Evolutionary conservation across 768 basidiomycete genomes (phyloP).

Genomic region (Hericium coralloides): DNA sequence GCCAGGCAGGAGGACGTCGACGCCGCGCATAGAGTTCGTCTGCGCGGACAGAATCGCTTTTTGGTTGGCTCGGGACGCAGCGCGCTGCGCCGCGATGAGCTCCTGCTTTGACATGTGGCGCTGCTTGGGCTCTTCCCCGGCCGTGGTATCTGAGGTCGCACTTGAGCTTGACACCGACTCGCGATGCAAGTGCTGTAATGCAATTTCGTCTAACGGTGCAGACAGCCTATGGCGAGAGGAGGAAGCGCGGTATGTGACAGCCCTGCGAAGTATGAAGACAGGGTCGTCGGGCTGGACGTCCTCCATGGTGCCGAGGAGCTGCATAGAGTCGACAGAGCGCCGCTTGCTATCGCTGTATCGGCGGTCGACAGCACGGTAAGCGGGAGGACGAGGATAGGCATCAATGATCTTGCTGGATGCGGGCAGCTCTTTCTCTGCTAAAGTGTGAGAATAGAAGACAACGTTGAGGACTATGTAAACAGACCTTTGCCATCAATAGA

Average conservation of each 20-base stretch:
- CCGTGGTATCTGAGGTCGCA: constrained; percentile 36
- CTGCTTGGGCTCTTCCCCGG: constrained; percentile 28
- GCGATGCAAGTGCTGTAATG: constrained; percentile 60
- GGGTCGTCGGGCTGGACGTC: constrained; percentile 84
- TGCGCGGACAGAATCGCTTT: constrained; percentile 80
- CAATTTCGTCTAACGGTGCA: constrained; percentile 78
- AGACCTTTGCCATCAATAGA: constrained; percentile 55
- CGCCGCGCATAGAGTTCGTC: constrained; percentile 74
- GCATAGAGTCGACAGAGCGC: constrained; percentile 76
- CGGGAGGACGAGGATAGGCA: constrained; percentile 68
- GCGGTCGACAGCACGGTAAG: constrained; percentile 54
- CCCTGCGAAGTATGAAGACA: constrained; percentile 81
- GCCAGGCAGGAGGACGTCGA: constrained; percentile 82
- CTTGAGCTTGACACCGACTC: constrained; percentile 56
- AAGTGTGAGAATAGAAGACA: not conserved
- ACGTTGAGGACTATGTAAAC: constrained; percentile 14
- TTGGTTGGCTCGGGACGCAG: constrained; percentile 77
- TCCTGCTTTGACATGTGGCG: constrained; percentile 62
- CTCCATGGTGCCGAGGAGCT: constrained; percentile 57
- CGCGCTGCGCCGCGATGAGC: constrained; percentile 89
- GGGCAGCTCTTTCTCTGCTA: constrained; percentile 63
- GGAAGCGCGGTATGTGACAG: constrained; percentile 21
- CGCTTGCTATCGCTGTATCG: constrained; percentile 60
- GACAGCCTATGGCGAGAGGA: constrained; percentile 4
- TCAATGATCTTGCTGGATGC: constrained; percentile 83